Evolutionary conservation across 2,329 filamentous ascomycete genomes (phyloP).

Genomic region (Xenoacremonium recifei): DNA sequence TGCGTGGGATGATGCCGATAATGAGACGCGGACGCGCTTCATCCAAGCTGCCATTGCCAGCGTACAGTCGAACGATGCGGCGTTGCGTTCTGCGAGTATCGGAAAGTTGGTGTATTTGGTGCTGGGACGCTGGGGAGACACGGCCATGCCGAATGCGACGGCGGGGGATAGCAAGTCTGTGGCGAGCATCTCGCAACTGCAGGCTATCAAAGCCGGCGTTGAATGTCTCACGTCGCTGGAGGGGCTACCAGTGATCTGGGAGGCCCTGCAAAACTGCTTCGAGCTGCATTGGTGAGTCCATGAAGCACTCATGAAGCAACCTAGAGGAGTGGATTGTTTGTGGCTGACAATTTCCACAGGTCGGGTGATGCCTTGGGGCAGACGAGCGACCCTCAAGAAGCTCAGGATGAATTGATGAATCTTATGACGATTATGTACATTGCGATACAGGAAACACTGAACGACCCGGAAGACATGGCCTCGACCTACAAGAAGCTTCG

Average conservation of each 20-base stretch:
- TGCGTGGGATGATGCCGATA: slow-evolving; percentile 66
- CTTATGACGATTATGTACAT: slow-evolving; percentile 64
- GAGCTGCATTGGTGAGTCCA: slow-evolving; percentile 50
- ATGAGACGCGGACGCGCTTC: slow-evolving; percentile 56
- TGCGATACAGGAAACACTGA: slow-evolving; percentile 55
- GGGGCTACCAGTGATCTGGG: slow-evolving; percentile 52
- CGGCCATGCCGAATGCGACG: slow-evolving; percentile 50
- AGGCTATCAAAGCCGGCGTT: slow-evolving; percentile 56
- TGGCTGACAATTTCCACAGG: slow-evolving; percentile 31
- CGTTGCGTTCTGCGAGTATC: slow-evolving; percentile 51
- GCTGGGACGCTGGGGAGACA: slow-evolving; percentile 69
- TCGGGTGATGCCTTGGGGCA: slow-evolving; percentile 42
- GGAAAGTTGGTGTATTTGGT: slow-evolving; percentile 60
- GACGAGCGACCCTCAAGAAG: slow-evolving; percentile 46
- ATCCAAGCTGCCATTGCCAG: slow-evolving; percentile 51
- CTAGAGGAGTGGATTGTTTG: background rate
- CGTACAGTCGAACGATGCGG: slow-evolving; percentile 44
- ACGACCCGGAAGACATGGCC: slow-evolving; percentile 48
- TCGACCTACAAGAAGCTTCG: slow-evolving; percentile 48
- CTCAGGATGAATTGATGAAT: slow-evolving; percentile 60
- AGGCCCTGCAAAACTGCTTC: slow-evolving; percentile 47
- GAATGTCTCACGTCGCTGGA: slow-evolving; percentile 49
- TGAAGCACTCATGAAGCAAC: no score
- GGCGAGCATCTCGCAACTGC: slow-evolving; percentile 56
- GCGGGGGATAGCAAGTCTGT: slow-evolving; percentile 45